Conservation (phyloP, 441 rosid genomes). For the Arabidopsis lyrata region DNA sequence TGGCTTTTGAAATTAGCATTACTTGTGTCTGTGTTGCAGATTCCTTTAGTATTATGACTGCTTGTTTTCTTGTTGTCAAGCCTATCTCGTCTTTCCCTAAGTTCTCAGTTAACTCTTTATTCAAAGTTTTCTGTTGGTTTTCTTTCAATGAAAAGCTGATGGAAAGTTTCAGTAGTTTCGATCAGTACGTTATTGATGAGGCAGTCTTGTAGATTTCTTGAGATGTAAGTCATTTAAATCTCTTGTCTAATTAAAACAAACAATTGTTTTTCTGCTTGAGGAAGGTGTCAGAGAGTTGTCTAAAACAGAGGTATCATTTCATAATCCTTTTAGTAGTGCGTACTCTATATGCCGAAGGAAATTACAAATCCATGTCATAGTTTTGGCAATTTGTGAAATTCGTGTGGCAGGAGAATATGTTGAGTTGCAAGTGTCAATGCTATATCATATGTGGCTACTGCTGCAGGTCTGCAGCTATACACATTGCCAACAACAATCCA, state of each 20-base stretch:
- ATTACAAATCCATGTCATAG: not conserved
- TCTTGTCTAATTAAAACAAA: not conserved
- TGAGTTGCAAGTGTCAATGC: not conserved
- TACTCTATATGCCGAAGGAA: not conserved
- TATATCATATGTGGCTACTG: not conserved
- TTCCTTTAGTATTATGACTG: too few species aligned
- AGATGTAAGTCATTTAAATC: not conserved
- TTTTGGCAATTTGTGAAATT: not conserved
- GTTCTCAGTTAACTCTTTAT: too few species aligned
- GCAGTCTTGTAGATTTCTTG: not conserved
- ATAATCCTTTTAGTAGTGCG: not conserved
- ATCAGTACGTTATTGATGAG: not conserved
- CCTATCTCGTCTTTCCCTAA: too few species aligned
- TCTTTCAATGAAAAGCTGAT: not conserved
- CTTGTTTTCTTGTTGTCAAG: too few species aligned
- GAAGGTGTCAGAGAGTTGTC: not conserved
- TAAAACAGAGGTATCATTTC: not conserved
- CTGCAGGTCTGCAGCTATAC: not conserved
- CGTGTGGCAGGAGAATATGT: not conserved
- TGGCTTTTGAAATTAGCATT: too few species aligned
- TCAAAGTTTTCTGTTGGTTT: too few species aligned
- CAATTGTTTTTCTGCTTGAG: not conserved
- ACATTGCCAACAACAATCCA: not conserved
- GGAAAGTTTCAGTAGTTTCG: not conserved
- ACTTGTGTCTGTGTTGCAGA: too few species aligned